Evolutionary conservation across 257 asterid species (phyloP), one percentile per base, ranked within the genome.

Genomic region (Leonotis leonurus): DNA sequence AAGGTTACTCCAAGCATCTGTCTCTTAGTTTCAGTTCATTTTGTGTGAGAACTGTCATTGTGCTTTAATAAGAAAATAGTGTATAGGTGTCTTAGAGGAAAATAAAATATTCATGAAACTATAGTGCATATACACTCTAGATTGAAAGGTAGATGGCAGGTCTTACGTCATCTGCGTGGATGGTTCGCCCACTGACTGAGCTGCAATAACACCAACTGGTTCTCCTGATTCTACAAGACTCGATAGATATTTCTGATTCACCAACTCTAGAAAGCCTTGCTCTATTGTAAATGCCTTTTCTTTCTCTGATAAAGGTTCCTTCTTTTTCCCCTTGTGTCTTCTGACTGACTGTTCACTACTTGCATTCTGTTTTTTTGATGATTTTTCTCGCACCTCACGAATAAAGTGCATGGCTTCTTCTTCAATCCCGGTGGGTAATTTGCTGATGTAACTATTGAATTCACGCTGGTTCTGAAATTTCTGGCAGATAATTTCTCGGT

Each of bases 161-260:
- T 49, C 96, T 82, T 87, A 93, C 99, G 99, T 89, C 97, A 93
- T 93, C 73, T 93, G 99, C 6, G 99, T 93, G 37, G 99, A 93
- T 45, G 99, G 99, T 85, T 93, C 99, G 36, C 99, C 99, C 22
- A 93, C 64, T 0, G 99, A 93, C 82, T 93, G 99, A 72, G 95
- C 99, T 60, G 97, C 97, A 77, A 93, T 81, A 40, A 93, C 94
- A 64, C 99, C 99, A 68, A 93, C 99, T 0, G 99, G 96, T 73
- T 93, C 97, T 46, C 99, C 99, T 7, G 97, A 40, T 43, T 76
- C 88, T 41, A 93, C 99, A 18, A 89, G 89, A 72, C 99, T 89
- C 1, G 88, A 85, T 60, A 93, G 75, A 69, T 89, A 93, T 66
- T 93, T 92, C 70, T 89, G 97, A 70, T 76, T 70, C 62, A 89